phyloP scores from a whole-genome alignment of 805 yeast species.

The Candida silvicultrix region DNA sequence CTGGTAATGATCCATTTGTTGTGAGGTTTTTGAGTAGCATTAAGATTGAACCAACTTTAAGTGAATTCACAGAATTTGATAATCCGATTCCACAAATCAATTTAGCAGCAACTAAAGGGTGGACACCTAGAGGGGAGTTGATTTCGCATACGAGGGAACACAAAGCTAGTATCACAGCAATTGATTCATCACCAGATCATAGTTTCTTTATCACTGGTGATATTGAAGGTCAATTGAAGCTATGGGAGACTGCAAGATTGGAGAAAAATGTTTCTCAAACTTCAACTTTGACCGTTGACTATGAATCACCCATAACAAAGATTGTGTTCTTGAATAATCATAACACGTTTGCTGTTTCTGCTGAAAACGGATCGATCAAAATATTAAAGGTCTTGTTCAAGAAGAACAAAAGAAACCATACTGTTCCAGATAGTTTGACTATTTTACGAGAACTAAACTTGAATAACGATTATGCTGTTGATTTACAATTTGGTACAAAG shows the following conservation, averaged over 20 bases:
- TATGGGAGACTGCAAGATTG: constrained; percentile 72
- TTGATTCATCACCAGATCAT: constrained; percentile 55
- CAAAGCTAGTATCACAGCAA: constrained; percentile 46
- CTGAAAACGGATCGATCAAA: constrained; percentile 29
- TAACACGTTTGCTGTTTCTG: constrained; percentile 52
- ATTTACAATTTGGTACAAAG: constrained; percentile 34
- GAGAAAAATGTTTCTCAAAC: constrained; percentile 54
- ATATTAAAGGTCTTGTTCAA: constrained; percentile 31
- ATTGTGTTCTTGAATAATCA: constrained; percentile 47
- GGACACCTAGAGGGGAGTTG: constrained; percentile 44
- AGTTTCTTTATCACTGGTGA: constrained; percentile 74
- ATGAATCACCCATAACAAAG: constrained; percentile 43
- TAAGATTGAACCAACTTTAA: constrained; percentile 48
- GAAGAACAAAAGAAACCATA: constrained; percentile 14
- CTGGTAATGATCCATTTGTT: constrained; percentile 62
- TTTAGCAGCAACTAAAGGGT: constrained; percentile 9
- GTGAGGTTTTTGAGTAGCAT: constrained; percentile 46
- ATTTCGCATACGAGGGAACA: constrained; percentile 63
- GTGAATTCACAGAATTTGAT: constrained; percentile 69
- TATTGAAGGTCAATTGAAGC: constrained; percentile 59
- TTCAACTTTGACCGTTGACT: constrained; percentile 39
- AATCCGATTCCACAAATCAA: constrained; percentile 12
- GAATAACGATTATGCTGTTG: constrained; percentile 35
- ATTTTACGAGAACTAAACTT: constrained; percentile 37
- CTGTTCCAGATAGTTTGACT: constrained; percentile 12